Conservation (phyloP, 2,329 filamentous ascomycete species). For the Talaromyces sp. region DNA sequence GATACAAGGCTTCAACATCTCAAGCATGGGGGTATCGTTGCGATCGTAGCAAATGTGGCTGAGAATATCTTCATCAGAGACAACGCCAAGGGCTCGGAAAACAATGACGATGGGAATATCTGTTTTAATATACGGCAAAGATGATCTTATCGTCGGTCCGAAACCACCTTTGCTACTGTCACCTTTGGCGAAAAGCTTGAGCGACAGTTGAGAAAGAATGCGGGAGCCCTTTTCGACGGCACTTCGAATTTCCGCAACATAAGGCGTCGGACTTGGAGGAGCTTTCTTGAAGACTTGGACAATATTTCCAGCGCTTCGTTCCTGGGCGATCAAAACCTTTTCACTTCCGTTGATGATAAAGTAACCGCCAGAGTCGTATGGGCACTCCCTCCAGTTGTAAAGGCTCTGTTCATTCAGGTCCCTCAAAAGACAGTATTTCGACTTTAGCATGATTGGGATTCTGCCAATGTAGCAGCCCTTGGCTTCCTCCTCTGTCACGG, state of each 20-base stretch:
- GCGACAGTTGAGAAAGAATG: conserved; percentile 83
- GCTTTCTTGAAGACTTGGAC: conserved; percentile 99
- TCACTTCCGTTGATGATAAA: conserved; percentile 99
- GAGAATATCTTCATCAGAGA: conserved; percentile 95
- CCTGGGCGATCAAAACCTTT: conserved; percentile 96
- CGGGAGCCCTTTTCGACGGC: conserved; percentile 94
- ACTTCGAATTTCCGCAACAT: conserved; percentile 92
- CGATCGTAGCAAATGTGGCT: conserved; percentile 97
- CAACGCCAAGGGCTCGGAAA: conserved; percentile 89
- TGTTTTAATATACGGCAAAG: conserved; percentile 86
- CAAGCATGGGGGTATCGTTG: conserved; percentile 92
- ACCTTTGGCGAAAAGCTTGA: conserved; percentile 85
- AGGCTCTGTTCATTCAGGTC: conserved; percentile 78
- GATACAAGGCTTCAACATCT: conserved; percentile 94
- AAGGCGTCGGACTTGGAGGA: conserved; percentile 82
- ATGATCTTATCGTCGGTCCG: conserved; percentile 83
- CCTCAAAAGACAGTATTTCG: conserved; percentile 85
- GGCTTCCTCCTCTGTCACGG: conserved; percentile 60
- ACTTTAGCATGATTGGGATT: conserved; percentile 96
- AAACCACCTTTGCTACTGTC: conserved; percentile 73
- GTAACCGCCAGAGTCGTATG: conserved; percentile 96
- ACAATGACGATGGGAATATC: conserved; percentile 93
- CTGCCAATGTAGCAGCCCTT: conserved; percentile 77
- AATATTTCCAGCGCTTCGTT: conserved; percentile 95
- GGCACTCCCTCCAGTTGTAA: conserved; percentile 91